phyloP scores from a whole-genome alignment of 352 stramenopile genomes.

The Phytophthora tentaculata region DNA sequence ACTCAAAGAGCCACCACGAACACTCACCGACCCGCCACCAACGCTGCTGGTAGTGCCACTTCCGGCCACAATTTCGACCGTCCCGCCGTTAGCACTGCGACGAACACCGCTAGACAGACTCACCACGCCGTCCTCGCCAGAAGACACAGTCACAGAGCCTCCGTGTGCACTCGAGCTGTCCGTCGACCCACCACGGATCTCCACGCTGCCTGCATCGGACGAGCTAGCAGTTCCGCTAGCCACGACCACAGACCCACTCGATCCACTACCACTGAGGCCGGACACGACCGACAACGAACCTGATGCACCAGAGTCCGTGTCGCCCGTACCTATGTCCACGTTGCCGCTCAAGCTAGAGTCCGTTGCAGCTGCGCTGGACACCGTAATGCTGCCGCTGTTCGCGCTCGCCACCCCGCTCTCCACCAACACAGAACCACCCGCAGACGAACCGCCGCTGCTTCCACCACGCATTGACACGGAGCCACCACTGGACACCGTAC shows the following conservation, averaged over 20 bases:
- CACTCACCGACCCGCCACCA: slow-evolving; percentile 17
- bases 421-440: slow-evolving; percentile 16
- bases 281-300: slow-evolving; percentile 16
- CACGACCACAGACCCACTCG: slow-evolving; percentile 19
- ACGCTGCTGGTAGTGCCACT: slow-evolving; percentile 18
- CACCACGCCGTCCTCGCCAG: too few species aligned
- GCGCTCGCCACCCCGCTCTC: slow-evolving; percentile 13
- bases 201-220: slow-evolving; percentile 20
- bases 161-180: slow-evolving; percentile 1
- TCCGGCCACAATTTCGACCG: slow-evolving; percentile 23
- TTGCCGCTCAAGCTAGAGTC: slow-evolving; percentile 8
- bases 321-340: slow-evolving; percentile 8
- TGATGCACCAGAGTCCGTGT: slow-evolving; percentile 1
- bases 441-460: slow-evolving; percentile 2
- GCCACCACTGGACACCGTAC: slow-evolving; percentile 5
- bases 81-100: slow-evolving; percentile 10
- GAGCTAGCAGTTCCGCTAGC: slow-evolving; percentile 20
- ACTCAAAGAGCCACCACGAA: slow-evolving; percentile 22
- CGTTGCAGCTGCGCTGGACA: slow-evolving; percentile 4
- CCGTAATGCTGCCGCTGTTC: slow-evolving; percentile 9
- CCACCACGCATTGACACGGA: slow-evolving; percentile 8
- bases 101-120: too few species aligned
- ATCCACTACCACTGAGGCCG: slow-evolving; percentile 9
- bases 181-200: slow-evolving; percentile 14
- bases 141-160: slow-evolving; percentile 19